Evolutionary conservation across 164 flowering plant genomes (phyloP), one percentile per base, ranked within the genome.

Genomic region (Taxillus chinensis): DNA sequence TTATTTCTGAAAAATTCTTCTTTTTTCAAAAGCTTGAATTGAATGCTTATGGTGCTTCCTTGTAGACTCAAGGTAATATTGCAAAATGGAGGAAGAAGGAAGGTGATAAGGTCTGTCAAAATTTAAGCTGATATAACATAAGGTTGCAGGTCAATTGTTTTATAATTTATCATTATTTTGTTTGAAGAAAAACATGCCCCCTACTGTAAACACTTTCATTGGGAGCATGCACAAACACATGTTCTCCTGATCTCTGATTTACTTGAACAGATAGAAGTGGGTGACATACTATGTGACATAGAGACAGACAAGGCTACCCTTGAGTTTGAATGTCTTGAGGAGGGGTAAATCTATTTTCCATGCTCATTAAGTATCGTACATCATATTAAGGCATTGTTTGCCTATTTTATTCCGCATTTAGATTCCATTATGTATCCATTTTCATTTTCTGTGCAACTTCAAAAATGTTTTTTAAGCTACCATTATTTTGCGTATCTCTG

Each of bases 281-380:
- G 98, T 55, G 98, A 92, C 71, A 79, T 92, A 49, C 62, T 90
- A 49, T 92, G 98, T 70, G 96, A 88, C 72, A 90, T 92, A 75
- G 98, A 93, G 75, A 93, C 98, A 1, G 97, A 93, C 70, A 93
- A 93, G 77, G 98, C 98, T 42, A 90, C 98, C 3, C 69, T 93
- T 66, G 98, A 93, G 71, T 88, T 83, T 75, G 98, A 93, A 72
- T 66, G 86, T 71, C 92, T 83, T 42, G 98, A 93, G 69, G 98
- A 93, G 68, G 98, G 98, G 97, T 93, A 90, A 69, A 43, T 57
- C 16, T 63, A 13, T 41, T n/a, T 57, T 56, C 43, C 45, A 55
- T n/a, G 57, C 40, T 46, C 27, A 27, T 27, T 27, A 27, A 0
- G 27, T 27, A 27, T 27, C 27, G 27, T 27, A 27, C 27, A 27